Evolutionary conservation across 2,329 filamentous ascomycete genomes (phyloP), one percentile per base, ranked within the genome.

Genomic region (Calonectria crousiana): DNA sequence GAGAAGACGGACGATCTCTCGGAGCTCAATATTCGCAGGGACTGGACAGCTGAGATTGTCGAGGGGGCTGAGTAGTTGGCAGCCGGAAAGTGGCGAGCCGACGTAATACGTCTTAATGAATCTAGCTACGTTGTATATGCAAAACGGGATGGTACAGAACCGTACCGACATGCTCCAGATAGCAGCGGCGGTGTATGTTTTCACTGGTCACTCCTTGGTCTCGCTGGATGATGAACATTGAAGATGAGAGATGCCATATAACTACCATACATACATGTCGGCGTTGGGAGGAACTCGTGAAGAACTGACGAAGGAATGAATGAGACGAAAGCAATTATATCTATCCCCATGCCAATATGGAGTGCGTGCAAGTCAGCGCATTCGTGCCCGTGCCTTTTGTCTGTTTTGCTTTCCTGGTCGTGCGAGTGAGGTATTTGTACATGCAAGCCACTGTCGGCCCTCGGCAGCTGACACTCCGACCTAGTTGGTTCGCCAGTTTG

Each of bases 11-110:
- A 87, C 52, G 90, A 89, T 62, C 84, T 93, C 70, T 87, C 86
- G 67, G 92, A 93, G 80, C 84, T 93, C 74, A 87, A 89, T 64
- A 93, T 93, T 74, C 87, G 88, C 74, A 92, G 89, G 83, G 92
- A 93, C 79, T 91, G 88, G 87, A 89, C 87, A 9, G 92, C 91
- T 0, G 90, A 92, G 83, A 86, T 90, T 47, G 85, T 85, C 0
- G 89, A 84, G 56, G 87, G 85, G 13, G 86, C 79, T 23, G 81
- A 83, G 52, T 84, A 82, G 66, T 28, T 26, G 34, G 23, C 16
- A 10, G n/a, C 14, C 20, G 32, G 38, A 38, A 18, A 14, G 41
- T 38, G 47, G 34, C 52, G 70, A 60, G 30, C 28, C 66, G 67
- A 23, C 66, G 52, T 53, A 69, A 51, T 60, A 36, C 30, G 41